Base-by-base conservation (phyloP, 257 asterid species). In the Lantana camara region DNA sequence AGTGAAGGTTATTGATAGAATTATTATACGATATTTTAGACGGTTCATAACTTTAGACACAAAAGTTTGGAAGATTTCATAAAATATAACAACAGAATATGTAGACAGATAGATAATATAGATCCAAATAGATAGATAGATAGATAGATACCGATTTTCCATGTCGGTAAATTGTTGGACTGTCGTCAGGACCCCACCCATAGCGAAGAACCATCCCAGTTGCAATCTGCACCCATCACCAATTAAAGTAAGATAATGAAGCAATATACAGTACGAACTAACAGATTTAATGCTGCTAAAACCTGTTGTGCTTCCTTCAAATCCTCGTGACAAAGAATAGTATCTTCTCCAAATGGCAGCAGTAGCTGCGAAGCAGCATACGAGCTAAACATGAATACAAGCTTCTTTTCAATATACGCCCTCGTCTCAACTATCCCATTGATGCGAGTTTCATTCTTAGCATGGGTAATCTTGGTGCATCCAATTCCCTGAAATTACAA, bases 101-200 rank as follows among this genome's bases (percentile, higher is more conserved):
- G 5, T 27, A 27, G 2, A 27, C 4, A 27, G 5, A 27, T 27
- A 27, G n/a, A 2, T 27, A 5, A 27, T 27, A 27, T 27, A 27
- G 32, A 27, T 27, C 32, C 5, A 27, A 5, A 27, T 27, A 27
- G 32, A 27, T 27, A 27, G 32, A 27, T 27, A 27, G 4, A 27
- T 27, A 60, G 63, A 66, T 51, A 42, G 67, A 54, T 88, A 91
- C 97, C 94, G 96, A 85, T 66, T 86, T 85, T 69, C 96, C 83
- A 53, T 90, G 86, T 77, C 84, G 93, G 79, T 93, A 93, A 73
- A 93, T 77, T 50, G 85, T 79, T 27, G 94, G 90, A 72, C 95
- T 90, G 60, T 85, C 94, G 74, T 90, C 97, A 17, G 91, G 95
- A 15, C 91, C 95, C 98, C 98, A 93, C n/a, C 96, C 98, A 74